A percentile compares a stretch with the other conserved stretches of the same genome.
phyloP scores from a whole-genome alignment of 345 rosid species.

The Clarkia xantiana region DNA sequence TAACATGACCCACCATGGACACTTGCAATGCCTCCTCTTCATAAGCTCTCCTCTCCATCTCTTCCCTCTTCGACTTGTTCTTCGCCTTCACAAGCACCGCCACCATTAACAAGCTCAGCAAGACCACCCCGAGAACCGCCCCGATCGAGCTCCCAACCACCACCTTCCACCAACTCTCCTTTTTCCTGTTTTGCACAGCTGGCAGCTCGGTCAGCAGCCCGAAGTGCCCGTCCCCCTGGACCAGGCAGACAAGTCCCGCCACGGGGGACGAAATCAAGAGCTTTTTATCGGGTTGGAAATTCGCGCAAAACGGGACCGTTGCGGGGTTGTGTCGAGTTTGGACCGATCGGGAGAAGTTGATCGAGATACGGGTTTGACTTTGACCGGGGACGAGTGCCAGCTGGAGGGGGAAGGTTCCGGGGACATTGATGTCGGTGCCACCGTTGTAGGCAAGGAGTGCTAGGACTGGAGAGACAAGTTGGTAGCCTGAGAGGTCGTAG shows the following conservation, averaged over 20 bases:
- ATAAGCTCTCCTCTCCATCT: constrained; percentile 73
- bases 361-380: constrained; percentile 41
- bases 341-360: constrained; percentile 35
- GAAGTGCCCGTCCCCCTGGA: constrained; percentile 61
- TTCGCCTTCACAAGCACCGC: constrained; percentile 59
- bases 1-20: constrained; percentile 81
- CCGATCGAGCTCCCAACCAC: constrained; percentile 71
- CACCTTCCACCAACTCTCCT: constrained; percentile 61
- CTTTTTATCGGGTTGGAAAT: constrained; percentile 49
- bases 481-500: constrained; percentile 70
- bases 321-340: constrained; percentile 14
- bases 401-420: constrained; percentile 34
- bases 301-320: constrained; percentile 47
- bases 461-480: constrained; percentile 59
- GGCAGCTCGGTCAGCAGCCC: constrained; percentile 46
- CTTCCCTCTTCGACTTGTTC: constrained; percentile 65
- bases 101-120: constrained; percentile 53
- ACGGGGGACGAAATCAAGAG: constrained; percentile 33
- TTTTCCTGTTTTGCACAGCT: constrained; percentile 19
- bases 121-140: constrained; percentile 41
- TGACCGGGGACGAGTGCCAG: constrained; percentile 32
- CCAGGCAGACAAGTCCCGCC: constrained; percentile 40
- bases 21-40: constrained; percentile 93
- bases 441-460: constrained; percentile 73
- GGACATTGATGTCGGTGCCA: constrained; percentile 17